A percentile compares a stretch with the other conserved stretches of the same genome.
These are phyloP conservation scores for Diplodia mutila DNA, from an alignment of 2,329 filamentous ascomycete species.

Conservation along the genomic window DNA sequence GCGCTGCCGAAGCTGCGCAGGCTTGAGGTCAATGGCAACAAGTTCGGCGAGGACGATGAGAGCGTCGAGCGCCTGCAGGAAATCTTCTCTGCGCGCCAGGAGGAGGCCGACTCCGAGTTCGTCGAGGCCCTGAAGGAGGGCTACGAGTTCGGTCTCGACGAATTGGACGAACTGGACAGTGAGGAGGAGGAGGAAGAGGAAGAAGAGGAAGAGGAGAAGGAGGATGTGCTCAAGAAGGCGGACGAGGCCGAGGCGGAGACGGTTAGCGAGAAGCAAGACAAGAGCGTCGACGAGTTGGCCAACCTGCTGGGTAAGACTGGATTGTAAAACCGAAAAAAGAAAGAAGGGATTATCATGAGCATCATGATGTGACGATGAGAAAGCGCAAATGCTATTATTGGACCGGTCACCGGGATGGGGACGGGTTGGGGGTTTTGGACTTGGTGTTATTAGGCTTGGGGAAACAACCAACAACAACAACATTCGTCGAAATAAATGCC, in stretches of 20 bases:
- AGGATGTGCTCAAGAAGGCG: slow-evolving; percentile 65
- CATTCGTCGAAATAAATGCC: neutral
- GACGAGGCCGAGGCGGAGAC: slow-evolving; percentile 75
- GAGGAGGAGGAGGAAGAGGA: slow-evolving; percentile 78
- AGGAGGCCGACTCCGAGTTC: slow-evolving; percentile 48
- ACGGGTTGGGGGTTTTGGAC: neutral
- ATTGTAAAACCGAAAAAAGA: neutral
- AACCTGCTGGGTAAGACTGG: slow-evolving; percentile 73
- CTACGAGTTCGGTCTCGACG: slow-evolving; percentile 58
- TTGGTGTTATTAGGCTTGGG: slow-evolving; percentile 15
- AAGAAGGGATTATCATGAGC: neutral
- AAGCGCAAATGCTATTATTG: neutral
- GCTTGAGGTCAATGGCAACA: slow-evolving; percentile 95
- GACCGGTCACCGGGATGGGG: neutral
- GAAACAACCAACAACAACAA: neutral
- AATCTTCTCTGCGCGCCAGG: slow-evolving; percentile 72
- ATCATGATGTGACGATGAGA: neutral
- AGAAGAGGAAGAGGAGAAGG: slow-evolving; percentile 67
- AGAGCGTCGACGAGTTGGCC: slow-evolving; percentile 80
- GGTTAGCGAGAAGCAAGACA: slow-evolving; percentile 70
- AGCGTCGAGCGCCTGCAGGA: slow-evolving; percentile 70
- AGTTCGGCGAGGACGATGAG: slow-evolving; percentile 83
- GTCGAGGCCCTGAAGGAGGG: slow-evolving; percentile 49
- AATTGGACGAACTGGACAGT: slow-evolving; percentile 78
- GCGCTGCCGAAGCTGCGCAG: slow-evolving; percentile 77